Conservation (phyloP, 305 asterid genomes). For the Fraxinus latifolia region DNA sequence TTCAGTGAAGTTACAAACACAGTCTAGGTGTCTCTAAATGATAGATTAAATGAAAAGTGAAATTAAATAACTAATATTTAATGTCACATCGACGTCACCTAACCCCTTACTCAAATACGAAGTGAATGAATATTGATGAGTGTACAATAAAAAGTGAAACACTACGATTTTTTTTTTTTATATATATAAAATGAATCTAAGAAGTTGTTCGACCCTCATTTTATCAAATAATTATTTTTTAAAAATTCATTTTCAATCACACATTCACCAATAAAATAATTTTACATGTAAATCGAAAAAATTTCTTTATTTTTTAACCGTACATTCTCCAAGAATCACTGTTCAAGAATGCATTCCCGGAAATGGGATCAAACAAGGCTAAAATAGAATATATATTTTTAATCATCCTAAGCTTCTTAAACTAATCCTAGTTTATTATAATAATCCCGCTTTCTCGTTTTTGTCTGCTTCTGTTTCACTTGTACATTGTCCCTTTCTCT, state of each 20-base stretch:
- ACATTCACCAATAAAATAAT: no score
- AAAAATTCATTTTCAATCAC: no score
- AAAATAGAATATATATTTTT: background rate
- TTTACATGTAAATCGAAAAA: background rate
- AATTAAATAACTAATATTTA: no score
- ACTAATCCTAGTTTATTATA: background rate
- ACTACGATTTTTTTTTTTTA: no score
- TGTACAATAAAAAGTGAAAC: background rate
- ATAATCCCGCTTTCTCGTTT: slow-evolving; percentile 6
- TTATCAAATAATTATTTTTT: no score
- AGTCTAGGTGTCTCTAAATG: no score
- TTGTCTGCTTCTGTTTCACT: slow-evolving; percentile 39
- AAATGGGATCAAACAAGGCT: background rate
- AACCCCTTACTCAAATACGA: no score
- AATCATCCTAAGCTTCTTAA: background rate
- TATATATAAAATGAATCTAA: background rate
- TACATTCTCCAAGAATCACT: background rate
- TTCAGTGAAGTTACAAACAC: no score
- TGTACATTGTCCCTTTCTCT: slow-evolving; percentile 28
- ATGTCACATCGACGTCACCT: no score
- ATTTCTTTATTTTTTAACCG: no score
- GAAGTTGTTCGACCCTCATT: background rate
- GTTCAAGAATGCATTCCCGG: background rate
- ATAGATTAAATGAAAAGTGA: no score
- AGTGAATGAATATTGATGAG: background rate